Evolutionary conservation across 2,329 filamentous ascomycete species (phyloP), one percentile per base, ranked within the genome.

Genomic region (Microdochium bolleyi): DNA sequence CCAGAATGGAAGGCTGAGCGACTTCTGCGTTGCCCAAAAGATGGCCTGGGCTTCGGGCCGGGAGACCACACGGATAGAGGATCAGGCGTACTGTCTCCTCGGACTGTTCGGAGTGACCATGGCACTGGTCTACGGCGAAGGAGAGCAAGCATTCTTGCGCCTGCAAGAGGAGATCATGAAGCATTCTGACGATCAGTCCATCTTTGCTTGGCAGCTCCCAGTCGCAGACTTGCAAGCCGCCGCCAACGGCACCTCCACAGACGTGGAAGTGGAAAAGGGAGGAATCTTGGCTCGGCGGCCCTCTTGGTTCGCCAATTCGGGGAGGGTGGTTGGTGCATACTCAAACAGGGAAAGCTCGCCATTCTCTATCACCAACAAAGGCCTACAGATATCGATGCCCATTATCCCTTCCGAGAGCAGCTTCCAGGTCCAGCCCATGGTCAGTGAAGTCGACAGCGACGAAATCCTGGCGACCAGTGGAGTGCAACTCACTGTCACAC

Each of bases 21-120:
- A 50, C 32, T 49, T 37, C 19, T 49, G 53, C 24, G 53, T 54
- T 21, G 53, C 53, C 10, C 38, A 50, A 44, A 54, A 54, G 24
- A 56, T 56, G 55, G 54, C 55, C 1, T 56, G 55, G 55, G 55
- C 55, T 25, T 51, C 54, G 10, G 24, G 49, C 22, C 24, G 55
- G 24, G 10, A 55, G 44, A 56, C 54, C 5, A 51, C 53, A 11
- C 30, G 55, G 16, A 19, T 44, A 13, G 55, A 56, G 37, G 55
- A 56, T 51, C 41, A 34, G 24, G 54, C 55, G 8, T 56, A 56
- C 37, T 55, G 51, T 24, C 54, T 56, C 24, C 25, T 56, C 32
- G 55, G 55, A 3, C 51, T 56, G 4, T 56, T 56, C 48, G 46
- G 44, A 16, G 51, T 56, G 21, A 46, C 27, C 49, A 56, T 56